Base-by-base conservation (phyloP, 768 basidiomycete genomes). In the Gymnopilus junonius region DNA sequence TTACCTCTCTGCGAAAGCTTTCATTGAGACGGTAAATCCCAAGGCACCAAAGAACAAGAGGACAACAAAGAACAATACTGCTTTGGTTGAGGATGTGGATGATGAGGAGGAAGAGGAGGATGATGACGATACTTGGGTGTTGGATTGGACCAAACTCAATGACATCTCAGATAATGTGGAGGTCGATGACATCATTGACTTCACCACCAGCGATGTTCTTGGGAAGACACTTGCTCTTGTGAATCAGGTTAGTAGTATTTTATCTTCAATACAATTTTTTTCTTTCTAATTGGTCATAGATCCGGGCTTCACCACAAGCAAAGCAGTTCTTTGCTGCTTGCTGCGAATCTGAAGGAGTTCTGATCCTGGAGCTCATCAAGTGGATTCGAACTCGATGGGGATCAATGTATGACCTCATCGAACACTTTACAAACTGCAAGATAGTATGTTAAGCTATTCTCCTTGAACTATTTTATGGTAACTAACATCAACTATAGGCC, bases 161-260 rank as follows among this genome's bases (percentile, higher is more conserved):
- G 23, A 39, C 17, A 15, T 42, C 8, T 17, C 20, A n/a, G 58
- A 51, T 39, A 37, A 40, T 12, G 21, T 27, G 4, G 34, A 59
- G 10, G 32, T 39, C 17, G 46, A 59, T 39, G 34, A 50, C n/a
- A 48, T 34, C 8, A 23, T 34, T 27, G n/a, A 51, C 3, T 39
- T 6, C 46, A 39, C 32, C 10, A 10, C 32, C 32, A 35, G 48
- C 1, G 48, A 59, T 29, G 27, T 35, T 2, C 14, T 59, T 11
- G 58, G 58, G 11, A 59, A 59, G 35, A 37, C 27, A 39, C 27
- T 59, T 0, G 58, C 34, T 4, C 34, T 59, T 8, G 37, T 59
- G 4, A 59, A 59, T 4, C 58, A 59, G 23, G 58, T n/a, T n/a
- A n/a, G n/a, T n/a, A n/a, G n/a, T 59, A 51, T 4, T 15, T 35